Percentiles rank a stretch among this genome's conserved stretches.
Conservation (phyloP, 768 basidiomycete species). For the Melanogaster broomeanus region DNA sequence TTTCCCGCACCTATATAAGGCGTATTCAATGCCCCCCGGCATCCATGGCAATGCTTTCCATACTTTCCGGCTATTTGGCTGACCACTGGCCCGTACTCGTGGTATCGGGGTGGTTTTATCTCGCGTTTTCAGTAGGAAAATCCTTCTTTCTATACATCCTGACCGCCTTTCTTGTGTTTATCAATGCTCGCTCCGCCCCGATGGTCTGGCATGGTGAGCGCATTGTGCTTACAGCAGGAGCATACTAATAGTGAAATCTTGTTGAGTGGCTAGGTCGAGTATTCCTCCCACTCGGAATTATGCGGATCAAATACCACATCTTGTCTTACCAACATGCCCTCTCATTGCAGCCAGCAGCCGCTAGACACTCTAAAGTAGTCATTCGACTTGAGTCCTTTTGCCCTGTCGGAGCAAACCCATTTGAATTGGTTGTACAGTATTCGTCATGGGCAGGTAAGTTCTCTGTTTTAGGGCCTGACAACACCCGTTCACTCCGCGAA, state of each 20-base stretch:
- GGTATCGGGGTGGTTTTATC: background rate
- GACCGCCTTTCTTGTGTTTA: background rate
- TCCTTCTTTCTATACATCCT: background rate
- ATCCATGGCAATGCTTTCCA: background rate
- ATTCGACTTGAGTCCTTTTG: constrained; percentile 12
- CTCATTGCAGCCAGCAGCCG: constrained; percentile 5
- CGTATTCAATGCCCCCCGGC: no score
- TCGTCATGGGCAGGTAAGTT: constrained; percentile 18
- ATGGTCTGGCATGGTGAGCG: constrained; percentile 15
- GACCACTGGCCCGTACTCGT: background rate
- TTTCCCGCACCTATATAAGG: no score
- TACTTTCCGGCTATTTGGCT: background rate
- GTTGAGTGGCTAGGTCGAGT: constrained; percentile 5
- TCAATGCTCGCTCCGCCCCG: constrained; percentile 14
- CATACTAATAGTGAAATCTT: background rate
- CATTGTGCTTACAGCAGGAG: background rate
- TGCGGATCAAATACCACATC: constrained; percentile 9
- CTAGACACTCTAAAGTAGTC: constrained; percentile 12
- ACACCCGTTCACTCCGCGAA: background rate
- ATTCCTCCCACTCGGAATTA: constrained; percentile 10
- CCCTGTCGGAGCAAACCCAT: constrained; percentile 17
- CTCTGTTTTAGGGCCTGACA: background rate
- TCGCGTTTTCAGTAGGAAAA: background rate
- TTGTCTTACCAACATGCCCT: constrained; percentile 6
- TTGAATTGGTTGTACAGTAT: constrained; percentile 5